Base-by-base conservation (phyloP, 164 flowering plant species). In the Vitis riparia region DNA sequence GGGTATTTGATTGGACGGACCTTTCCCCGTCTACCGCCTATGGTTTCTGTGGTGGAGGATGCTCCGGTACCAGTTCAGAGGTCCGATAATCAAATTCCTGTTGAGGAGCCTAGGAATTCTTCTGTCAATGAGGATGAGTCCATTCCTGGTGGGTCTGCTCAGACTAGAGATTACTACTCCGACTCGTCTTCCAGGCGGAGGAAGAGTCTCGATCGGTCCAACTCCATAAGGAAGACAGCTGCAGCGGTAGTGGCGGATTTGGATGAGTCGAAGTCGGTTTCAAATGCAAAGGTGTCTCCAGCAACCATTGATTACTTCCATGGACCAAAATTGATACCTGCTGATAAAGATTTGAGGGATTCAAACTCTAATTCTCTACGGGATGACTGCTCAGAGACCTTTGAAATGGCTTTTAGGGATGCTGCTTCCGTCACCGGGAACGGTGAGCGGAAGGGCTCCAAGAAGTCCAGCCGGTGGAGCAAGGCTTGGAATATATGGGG, bases 401-500 rank as follows among this genome's bases (percentile, higher is more conserved):
- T 89, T 53, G 94, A 85, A 15, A 68, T 83, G 62, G 85, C 83
- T 14, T 82, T 81, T 51, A 76, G 87, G 67, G 89, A 86, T 44
- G 69, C 65, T 15, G 85, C 75, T 5, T 73, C 83, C 8, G 76
- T 82, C 51, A 50, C 70, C 8, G 83, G 82, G 19, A 79, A 74
- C 32, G 82, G 77, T 9, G 89, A 81, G 9, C 62, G 79, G 17
- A 86, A 84, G 50, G 87, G 74, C n/a, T 11, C 55, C 4, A 94
- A 89, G 80, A 93, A 93, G 82, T 82, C 93, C 0, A 60, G 88
- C n/a, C 63, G 95, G 68, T 93, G 98, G 98, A 81, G 89, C 15
- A 87, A 84, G 81, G 81, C 79, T 1, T 94, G 93, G 95, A 94
- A 82, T 73, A 88, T 95, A 49, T 91, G 92, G 97, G 91, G 93